Evolutionary conservation across 2,329 filamentous ascomycete species (phyloP), one percentile per base, ranked within the genome.

Genomic region (Aureobasidium leucospermi): DNA sequence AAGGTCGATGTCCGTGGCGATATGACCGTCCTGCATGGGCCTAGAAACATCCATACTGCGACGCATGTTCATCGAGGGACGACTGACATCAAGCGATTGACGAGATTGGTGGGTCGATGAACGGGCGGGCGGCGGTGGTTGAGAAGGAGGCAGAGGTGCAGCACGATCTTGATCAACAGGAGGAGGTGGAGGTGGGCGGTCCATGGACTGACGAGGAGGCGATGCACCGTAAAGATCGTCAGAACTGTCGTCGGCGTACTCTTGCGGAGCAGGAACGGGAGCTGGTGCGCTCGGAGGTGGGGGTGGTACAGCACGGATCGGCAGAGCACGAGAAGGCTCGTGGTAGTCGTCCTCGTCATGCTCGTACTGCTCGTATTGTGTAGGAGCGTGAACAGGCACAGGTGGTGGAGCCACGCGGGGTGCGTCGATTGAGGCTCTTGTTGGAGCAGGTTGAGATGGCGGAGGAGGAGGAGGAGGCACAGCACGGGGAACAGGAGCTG

Each of bases 1-100:
- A 39, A 97, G 78, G 67, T 97, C 92, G 59, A 97, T 75, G 62
- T 97, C 92, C 59, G 86, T 86, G 42, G 94, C 94, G 63, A 97
- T 93, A 69, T 86, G 95, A 1, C 90, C 89, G 61, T 85, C 81
- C 61, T 84, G 80, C 6, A 86, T 87, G 1, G 89, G 86, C 48
- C 93, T 84, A 41, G 81, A 74, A 59, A 88, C 78, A 65, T 99
- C 94, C 73, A 89, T 84, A 3, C 91, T 96, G 61, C 81, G 75
- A 58, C 85, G 81, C 29, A 76, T 69, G 57, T 72, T 75, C 4
- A 74, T 74, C 31, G 76, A 70, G 15, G 73, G 74, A 61, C 87
- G 80, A 38, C 80, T 76, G 11, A 86, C 74, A 67, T 94, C 89
- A 61, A 64, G 74, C 43, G 79, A 78, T 34, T 77, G 74, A 7